Conservation (phyloP, 2,329 filamentous ascomycete species). For the Colletotrichum cordylinicola region DNA sequence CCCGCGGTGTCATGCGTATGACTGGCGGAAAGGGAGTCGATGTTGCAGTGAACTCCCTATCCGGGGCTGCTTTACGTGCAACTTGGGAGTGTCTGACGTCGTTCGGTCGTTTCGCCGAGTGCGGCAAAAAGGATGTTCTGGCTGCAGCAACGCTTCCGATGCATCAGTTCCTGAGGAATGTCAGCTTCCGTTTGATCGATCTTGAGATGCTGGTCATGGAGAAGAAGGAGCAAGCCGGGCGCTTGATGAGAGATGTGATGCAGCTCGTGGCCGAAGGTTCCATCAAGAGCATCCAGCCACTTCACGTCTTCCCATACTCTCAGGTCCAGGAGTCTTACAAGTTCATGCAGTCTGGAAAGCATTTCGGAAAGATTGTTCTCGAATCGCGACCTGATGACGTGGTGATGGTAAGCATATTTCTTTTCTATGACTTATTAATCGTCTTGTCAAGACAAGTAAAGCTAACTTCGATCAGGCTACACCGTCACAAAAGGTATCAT, state of each 20-base stretch:
- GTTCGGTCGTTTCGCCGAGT: conserved; percentile 45
- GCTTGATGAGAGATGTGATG: conserved; percentile 7
- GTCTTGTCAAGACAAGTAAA: not conserved
- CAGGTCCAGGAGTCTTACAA: conserved; percentile 42
- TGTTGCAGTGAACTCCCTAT: conserved; percentile 39
- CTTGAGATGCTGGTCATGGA: conserved; percentile 23
- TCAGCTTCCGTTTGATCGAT: conserved; percentile 39
- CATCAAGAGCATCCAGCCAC: conserved; percentile 9
- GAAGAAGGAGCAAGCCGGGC: conserved; percentile 19
- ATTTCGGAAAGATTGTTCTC: conserved; percentile 46
- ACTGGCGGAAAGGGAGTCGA: conserved; percentile 33
- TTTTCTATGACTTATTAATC: not conserved
- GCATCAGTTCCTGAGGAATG: conserved; percentile 44
- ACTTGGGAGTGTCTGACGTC: conserved; percentile 45
- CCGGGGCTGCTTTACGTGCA: conserved; percentile 39
- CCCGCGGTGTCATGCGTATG: conserved; percentile 24
- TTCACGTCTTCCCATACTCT: conserved; percentile 24
- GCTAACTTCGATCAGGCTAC: conserved; percentile 4
- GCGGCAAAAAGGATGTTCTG: conserved; percentile 43
- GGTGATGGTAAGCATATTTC: not conserved
- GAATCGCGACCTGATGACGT: not conserved
- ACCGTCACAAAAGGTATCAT: not conserved
- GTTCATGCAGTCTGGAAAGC: conserved; percentile 42
- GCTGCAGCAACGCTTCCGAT: conserved; percentile 46
- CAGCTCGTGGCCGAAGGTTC: not conserved